Conservation (phyloP, 306 rosid species). For the Morella rubra region DNA sequence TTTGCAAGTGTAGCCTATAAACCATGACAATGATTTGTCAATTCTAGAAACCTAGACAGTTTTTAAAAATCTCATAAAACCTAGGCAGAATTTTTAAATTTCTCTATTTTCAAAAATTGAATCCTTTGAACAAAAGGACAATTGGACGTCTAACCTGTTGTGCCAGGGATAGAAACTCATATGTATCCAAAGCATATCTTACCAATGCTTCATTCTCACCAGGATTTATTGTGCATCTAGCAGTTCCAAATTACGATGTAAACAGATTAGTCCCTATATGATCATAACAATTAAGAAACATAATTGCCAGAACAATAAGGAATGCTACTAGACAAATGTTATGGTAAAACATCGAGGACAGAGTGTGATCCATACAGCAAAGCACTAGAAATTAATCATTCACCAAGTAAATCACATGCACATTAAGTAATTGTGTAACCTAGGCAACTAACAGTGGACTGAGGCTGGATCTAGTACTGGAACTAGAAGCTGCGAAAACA, state of each 20-base stretch:
- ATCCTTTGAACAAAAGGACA: slow-evolving; percentile 23
- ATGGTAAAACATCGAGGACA: too few relatives aligned
- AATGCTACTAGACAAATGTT: background rate
- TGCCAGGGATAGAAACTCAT: slow-evolving; percentile 72
- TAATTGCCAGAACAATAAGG: background rate
- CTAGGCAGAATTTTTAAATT: too few relatives aligned
- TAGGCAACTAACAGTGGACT: background rate
- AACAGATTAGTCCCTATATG: slow-evolving; percentile 23
- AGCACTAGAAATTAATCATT: background rate
- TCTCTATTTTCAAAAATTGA: background rate
- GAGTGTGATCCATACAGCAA: background rate
- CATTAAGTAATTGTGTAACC: background rate
- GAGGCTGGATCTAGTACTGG: background rate
- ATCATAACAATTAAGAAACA: background rate
- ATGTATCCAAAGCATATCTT: slow-evolving; percentile 88
- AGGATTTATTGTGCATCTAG: slow-evolving; percentile 91
- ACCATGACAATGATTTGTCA: background rate
- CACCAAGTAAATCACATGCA: background rate
- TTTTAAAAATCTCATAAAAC: too few relatives aligned
- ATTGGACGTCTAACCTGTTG: slow-evolving; percentile 62
- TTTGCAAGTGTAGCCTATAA: too few relatives aligned
- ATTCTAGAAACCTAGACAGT: background rate
- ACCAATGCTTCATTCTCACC: slow-evolving; percentile 98
- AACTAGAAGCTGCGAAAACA: too few relatives aligned
- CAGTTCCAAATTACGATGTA: slow-evolving; percentile 5